These are phyloP conservation scores for Nemania sp. DNA, from an alignment of 2,329 filamentous ascomycete genomes.

Conservation along the genomic window DNA sequence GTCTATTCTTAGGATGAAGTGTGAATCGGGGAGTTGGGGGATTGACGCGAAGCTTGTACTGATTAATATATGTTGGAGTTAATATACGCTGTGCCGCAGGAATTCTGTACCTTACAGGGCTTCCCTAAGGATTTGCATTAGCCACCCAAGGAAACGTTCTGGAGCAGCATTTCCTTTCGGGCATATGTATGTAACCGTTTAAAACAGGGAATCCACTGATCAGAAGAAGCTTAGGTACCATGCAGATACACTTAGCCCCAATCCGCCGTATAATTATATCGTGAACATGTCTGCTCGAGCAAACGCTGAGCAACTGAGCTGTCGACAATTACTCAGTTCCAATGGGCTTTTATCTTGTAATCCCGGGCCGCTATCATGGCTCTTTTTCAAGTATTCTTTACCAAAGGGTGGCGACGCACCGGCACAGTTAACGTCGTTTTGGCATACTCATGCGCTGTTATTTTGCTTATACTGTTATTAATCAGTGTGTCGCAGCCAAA, in stretches of 20 bases:
- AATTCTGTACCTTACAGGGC: background rate
- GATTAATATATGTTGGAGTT: no score
- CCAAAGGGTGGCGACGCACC: conserved; percentile 5
- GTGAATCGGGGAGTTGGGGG: background rate
- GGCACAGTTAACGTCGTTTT: background rate
- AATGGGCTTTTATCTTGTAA: background rate
- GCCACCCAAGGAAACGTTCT: background rate
- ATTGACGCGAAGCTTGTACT: background rate
- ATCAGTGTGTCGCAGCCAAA: background rate
- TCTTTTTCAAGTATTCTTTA: background rate
- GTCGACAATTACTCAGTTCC: background rate
- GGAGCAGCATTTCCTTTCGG: background rate
- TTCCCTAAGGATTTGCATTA: background rate
- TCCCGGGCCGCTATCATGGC: background rate
- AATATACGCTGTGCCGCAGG: background rate
- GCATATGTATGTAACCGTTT: background rate
- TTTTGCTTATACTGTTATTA: background rate
- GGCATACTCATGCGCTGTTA: conserved; percentile 1
- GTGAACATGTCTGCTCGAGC: background rate
- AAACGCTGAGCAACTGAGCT: background rate
- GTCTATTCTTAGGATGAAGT: no score
- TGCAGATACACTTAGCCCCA: no score
- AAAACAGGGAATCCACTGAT: background rate
- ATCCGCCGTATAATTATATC: background rate
- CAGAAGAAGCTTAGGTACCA: no score